A percentile compares a stretch with the other conserved stretches of the same genome.
Conservation (phyloP, 345 rosid species). For the Linum usitatissimum region DNA sequence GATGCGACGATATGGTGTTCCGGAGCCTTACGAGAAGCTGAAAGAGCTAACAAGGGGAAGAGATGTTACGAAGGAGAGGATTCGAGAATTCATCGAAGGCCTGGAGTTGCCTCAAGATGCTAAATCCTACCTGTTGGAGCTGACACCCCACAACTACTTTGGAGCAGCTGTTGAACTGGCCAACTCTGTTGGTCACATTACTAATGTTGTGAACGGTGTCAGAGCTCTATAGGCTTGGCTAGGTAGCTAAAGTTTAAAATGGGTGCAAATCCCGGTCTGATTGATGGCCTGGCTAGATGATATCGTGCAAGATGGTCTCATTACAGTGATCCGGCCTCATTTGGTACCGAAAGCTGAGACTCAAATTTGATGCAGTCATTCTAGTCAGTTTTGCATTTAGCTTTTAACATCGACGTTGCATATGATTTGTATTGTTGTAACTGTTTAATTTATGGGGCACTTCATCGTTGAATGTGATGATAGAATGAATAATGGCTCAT, state of each 20-base stretch:
- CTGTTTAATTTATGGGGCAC: too few species aligned
- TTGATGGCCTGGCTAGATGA: not conserved
- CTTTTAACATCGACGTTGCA: too few species aligned
- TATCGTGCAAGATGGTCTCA: not conserved
- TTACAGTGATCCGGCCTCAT: not conserved
- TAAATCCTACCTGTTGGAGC: slow-evolving; percentile 47
- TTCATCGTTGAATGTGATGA: too few species aligned
- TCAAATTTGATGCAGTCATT: not conserved
- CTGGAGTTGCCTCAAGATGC: slow-evolving; percentile 64
- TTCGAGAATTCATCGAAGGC: slow-evolving; percentile 52
- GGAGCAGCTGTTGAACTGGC: slow-evolving; percentile 76
- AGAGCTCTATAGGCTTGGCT: slow-evolving; percentile 15
- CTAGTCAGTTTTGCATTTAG: not conserved
- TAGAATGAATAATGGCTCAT: too few species aligned
- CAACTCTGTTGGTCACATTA: slow-evolving; percentile 30
- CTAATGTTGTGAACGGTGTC: slow-evolving; percentile 22
- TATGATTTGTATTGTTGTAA: too few species aligned
- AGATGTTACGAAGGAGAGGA: slow-evolving; percentile 61
- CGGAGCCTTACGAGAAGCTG: slow-evolving; percentile 89
- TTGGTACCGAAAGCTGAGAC: not conserved
- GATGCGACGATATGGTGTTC: slow-evolving; percentile 88
- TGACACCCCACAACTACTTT: slow-evolving; percentile 66
- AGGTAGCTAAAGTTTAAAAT: slow-evolving; percentile 4
- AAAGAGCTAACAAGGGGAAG: slow-evolving; percentile 90
- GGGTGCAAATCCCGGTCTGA: not conserved